Evolutionary conservation across 2,329 filamentous ascomycete genomes (phyloP), one percentile per base, ranked within the genome.

Genomic region (Thielaviopsis euricoi): DNA sequence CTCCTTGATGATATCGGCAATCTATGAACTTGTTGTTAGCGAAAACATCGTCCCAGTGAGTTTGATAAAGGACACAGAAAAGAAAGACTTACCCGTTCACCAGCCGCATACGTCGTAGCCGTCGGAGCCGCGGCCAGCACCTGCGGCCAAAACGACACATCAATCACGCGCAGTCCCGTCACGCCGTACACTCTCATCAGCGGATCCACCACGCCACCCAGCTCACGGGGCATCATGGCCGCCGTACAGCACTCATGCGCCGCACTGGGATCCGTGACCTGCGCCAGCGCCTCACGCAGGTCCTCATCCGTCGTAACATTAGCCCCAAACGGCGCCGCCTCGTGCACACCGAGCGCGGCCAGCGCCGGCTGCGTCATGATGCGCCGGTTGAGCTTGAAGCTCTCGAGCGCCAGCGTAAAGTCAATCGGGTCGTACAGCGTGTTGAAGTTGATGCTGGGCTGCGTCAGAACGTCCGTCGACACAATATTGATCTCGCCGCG

Each of bases 401-500:
- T 64, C 51, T 68, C 66, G 19, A 53, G 43, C 21, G 54, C 52
- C 6, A 71, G 60, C 17, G 66, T 66, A 13, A 70, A 56, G 56
- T 73, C 71, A 19, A 68, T 63, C 1, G 71, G 71, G 57, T 74
- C 69, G 12, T 67, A 67, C 9, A 65, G 66, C 9, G 67, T 68
- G 55, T 68, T 68, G 62, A 70, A 70, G 63, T 75, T 71, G 37
- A 73, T 66, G 15, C 48, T 56, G 0, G 71, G 71, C 22, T 64
- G 63, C 2, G 61, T 65, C 7, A 66, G 63, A 12, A 70, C 69
- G 63, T 73, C 65, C 0, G 63, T 63, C 0, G 66, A 63, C 62
- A 70, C 66, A 51, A 74, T 69, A 43, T 66, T 67, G 53, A 74
- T 67, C 21, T 67, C 69, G 23, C 72, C 72, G 13, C 72, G 67